phyloP scores from a whole-genome alignment of 2,329 filamentous ascomycete genomes.

The Xylaria arbuscula region DNA sequence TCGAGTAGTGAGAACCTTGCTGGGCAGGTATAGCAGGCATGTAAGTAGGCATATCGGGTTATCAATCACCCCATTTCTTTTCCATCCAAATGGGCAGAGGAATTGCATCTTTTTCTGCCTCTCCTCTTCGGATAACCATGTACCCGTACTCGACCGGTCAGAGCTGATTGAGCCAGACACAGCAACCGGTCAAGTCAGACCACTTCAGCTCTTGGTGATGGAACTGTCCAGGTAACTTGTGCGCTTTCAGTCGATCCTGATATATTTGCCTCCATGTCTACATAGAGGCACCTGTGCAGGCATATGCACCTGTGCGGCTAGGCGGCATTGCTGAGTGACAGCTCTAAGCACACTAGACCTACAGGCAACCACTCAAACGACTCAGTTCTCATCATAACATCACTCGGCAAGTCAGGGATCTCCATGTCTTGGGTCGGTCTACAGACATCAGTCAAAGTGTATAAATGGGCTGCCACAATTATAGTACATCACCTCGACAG shows the following conservation, averaged over 20 bases:
- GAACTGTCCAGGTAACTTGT: neutral
- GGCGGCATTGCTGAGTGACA: slow-evolving; percentile 15
- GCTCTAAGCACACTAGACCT: slow-evolving; percentile 4
- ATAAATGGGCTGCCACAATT: slow-evolving; percentile 1
- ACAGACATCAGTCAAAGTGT: slow-evolving; percentile 10
- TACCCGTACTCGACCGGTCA: slow-evolving; percentile 17
- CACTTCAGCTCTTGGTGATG: slow-evolving; percentile 3
- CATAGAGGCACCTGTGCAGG: slow-evolving; percentile 1
- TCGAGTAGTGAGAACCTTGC: slow-evolving; percentile 15
- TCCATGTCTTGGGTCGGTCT: neutral
- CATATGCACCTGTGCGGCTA: slow-evolving; percentile 3
- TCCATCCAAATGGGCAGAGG: slow-evolving; percentile 6
- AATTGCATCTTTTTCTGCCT: slow-evolving; percentile 7
- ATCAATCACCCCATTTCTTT: slow-evolving; percentile 4
- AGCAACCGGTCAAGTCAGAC: slow-evolving; percentile 21
- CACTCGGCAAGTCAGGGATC: slow-evolving; percentile 1
- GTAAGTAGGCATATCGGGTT: neutral
- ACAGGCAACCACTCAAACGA: slow-evolving; percentile 1
- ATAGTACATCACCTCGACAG: neutral
- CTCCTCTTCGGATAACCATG: neutral
- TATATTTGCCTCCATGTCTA: neutral
- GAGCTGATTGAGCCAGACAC: slow-evolving; percentile 10
- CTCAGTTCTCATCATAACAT: slow-evolving; percentile 5
- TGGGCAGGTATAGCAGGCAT: slow-evolving; percentile 7
- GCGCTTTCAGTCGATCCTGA: slow-evolving; percentile 10